Conservation (phyloP, 495 filamentous ascomycete species). For the Daldinia caldariorum region DNA sequence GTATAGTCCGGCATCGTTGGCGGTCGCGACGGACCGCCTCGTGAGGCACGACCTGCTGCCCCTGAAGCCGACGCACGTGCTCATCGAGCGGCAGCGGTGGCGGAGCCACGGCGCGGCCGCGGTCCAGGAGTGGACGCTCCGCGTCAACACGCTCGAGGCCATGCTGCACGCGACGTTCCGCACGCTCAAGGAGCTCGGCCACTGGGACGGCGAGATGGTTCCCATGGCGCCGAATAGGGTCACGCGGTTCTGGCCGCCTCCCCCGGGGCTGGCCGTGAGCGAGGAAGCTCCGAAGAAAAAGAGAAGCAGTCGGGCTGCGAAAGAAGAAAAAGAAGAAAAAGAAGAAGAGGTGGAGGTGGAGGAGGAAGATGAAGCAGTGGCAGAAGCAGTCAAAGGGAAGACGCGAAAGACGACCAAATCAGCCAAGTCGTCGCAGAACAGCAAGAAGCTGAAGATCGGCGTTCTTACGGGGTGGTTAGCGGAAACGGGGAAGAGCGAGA, state of each 20-base stretch:
- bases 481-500: constrained; percentile 28
- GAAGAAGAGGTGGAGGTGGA: too few relatives aligned
- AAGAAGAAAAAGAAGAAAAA: background rate
- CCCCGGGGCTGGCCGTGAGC: background rate
- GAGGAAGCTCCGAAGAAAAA: background rate
- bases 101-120: constrained; percentile 70
- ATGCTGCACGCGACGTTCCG: constrained; percentile 85
- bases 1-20: constrained; percentile 68
- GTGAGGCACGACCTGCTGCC: constrained; percentile 58
- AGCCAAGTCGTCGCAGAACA: constrained; percentile 40
- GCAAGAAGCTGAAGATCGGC: constrained; percentile 73
- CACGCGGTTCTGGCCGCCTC: constrained; percentile 49
- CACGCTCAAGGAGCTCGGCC: constrained; percentile 59
- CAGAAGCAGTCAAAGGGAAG: constrained; percentile 16
- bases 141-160: constrained; percentile 88
- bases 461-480: constrained; percentile 67
- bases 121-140: constrained; percentile 88
- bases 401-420: constrained; percentile 36
- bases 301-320: background rate
- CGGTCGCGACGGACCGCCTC: constrained; percentile 69
- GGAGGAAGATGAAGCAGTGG: too few relatives aligned
- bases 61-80: constrained; percentile 71
- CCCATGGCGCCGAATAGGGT: constrained; percentile 55
- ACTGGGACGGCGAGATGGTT: constrained; percentile 51
- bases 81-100: constrained; percentile 73